A percentile compares a stretch with the other conserved stretches of the same genome.
These are phyloP conservation scores for Euphrasia confusa DNA, from an alignment of 257 asterid genomes.

Conservation along the genomic window DNA sequence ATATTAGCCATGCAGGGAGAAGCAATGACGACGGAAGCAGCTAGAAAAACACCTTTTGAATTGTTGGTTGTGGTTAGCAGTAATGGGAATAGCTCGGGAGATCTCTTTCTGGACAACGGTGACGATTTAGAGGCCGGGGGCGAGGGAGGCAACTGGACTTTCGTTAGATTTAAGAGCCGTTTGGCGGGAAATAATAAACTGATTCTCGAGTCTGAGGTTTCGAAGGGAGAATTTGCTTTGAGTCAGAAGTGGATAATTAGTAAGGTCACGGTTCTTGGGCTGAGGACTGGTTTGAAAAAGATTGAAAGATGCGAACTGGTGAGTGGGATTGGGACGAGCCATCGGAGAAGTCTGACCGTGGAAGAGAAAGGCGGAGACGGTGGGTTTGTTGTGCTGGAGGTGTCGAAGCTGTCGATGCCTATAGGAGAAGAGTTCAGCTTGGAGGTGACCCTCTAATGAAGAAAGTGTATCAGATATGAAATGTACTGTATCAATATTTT, in stretches of 20 bases:
- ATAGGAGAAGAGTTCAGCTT: constrained; percentile 34
- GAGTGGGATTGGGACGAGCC: constrained; percentile 15
- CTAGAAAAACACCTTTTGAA: constrained; percentile 42
- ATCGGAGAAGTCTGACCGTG: neutral
- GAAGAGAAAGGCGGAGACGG: constrained; percentile 6
- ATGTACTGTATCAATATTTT: neutral
- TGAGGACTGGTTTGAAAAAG: constrained; percentile 20
- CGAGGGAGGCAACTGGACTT: constrained; percentile 43
- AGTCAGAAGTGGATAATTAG: constrained; percentile 33
- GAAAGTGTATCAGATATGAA: neutral
- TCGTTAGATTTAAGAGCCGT: constrained; percentile 27
- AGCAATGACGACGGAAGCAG: constrained; percentile 47
- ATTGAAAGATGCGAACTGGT: constrained; percentile 24
- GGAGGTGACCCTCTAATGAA: constrained; percentile 21
- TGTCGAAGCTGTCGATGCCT: constrained; percentile 25
- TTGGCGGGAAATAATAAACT: constrained; percentile 21
- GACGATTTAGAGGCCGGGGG: constrained; percentile 46
- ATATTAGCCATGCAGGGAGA: constrained; percentile 56
- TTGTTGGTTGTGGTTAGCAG: constrained; percentile 36
- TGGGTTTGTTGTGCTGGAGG: constrained; percentile 35
- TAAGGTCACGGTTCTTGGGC: constrained; percentile 35
- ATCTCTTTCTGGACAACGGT: constrained; percentile 56
- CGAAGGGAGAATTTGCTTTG: constrained; percentile 37
- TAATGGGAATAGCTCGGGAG: constrained; percentile 34
- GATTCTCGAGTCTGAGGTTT: constrained; percentile 35